Base-by-base conservation (phyloP, 768 basidiomycete genomes). In the Neoboletus magnificus region DNA sequence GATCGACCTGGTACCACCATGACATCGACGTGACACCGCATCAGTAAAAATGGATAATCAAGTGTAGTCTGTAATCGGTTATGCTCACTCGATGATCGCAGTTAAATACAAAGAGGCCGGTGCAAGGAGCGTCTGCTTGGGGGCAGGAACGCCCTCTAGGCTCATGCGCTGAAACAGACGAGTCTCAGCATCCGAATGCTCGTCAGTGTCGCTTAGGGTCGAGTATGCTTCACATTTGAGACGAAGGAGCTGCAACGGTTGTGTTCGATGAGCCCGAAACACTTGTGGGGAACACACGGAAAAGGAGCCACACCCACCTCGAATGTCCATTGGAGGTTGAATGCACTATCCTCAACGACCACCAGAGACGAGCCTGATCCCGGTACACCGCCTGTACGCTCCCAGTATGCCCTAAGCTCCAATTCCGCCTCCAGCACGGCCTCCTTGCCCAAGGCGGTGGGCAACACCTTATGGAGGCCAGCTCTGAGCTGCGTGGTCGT, bases 391-490 rank as follows among this genome's bases (percentile, higher is more conserved):
- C 73, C 66, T 12, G 84, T 90, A 53, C 85, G 80, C 62, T 92
- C 91, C 82, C 87, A 89, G 76, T 94, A 94, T 9, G 91, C 91
- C 65, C 91, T 81, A 44, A 97, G 71, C 70, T 97, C 95, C 41
- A 98, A 79, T 67, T 98, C 95, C 0, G 95, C 95, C 73, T 98
- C 95, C 47, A 94, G 76, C 18, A 96, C 76, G 3, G 93, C 93
- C 67, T 94, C 91, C 73, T 97, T 93, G 46, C 93, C 95, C 43
- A 97, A 79, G 48, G 84, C 79, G 6, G 88, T 91, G 9, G 91
- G 88, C 29, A 93, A 74, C 39, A 89, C 76, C 65, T 79, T 85
- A 55, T 89, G 78, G 37, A 93, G 73, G 54, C 85, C 85, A 2
- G 82, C 77, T 62, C 89, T 85, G 54, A 95, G 78, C 57, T 82